Conservation (phyloP, 1,284 basidiomycete genomes). For the Moesziomyces antarcticus region DNA sequence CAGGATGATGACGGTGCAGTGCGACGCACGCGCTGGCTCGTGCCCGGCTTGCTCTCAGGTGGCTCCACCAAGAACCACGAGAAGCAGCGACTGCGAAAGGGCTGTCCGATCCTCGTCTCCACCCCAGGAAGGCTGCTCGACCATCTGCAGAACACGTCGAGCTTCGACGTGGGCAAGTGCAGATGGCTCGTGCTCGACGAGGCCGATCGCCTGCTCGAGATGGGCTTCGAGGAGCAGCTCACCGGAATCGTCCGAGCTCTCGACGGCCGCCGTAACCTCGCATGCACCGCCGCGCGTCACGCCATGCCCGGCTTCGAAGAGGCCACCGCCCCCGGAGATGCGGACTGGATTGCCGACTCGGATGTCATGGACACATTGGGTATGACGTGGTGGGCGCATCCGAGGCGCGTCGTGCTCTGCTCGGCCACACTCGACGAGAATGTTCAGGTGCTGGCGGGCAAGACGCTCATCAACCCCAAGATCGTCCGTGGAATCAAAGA, state of each 20-base stretch:
- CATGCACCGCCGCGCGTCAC: slow-evolving; percentile 73
- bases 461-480: slow-evolving; percentile 74
- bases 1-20: slow-evolving; percentile 71
- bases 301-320: slow-evolving; percentile 48
- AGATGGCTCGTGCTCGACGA: slow-evolving; percentile 97
- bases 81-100: slow-evolving; percentile 78
- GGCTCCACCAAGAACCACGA: slow-evolving; percentile 79
- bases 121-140: slow-evolving; percentile 79
- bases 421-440: slow-evolving; percentile 96
- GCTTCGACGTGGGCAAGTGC: slow-evolving; percentile 90
- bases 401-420: slow-evolving; percentile 87
- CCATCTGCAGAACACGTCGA: slow-evolving; percentile 83
- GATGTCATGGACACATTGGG: slow-evolving; percentile 58
- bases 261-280: slow-evolving; percentile 59
- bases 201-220: slow-evolving; percentile 86
- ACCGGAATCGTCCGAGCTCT: slow-evolving; percentile 78
- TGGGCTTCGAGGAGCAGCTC: slow-evolving; percentile 70
- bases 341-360: slow-evolving; percentile 30
- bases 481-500: slow-evolving; percentile 68
- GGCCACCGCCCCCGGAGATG: slow-evolving; percentile 10
- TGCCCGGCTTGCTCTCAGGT: slow-evolving; percentile 87
- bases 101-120: slow-evolving; percentile 78
- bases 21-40: slow-evolving; percentile 79
- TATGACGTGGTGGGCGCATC: slow-evolving; percentile 69
- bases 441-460: slow-evolving; percentile 90